phyloP scores from a whole-genome alignment of 2,329 filamentous ascomycete genomes.

The Coleophoma eucalyptorum region DNA sequence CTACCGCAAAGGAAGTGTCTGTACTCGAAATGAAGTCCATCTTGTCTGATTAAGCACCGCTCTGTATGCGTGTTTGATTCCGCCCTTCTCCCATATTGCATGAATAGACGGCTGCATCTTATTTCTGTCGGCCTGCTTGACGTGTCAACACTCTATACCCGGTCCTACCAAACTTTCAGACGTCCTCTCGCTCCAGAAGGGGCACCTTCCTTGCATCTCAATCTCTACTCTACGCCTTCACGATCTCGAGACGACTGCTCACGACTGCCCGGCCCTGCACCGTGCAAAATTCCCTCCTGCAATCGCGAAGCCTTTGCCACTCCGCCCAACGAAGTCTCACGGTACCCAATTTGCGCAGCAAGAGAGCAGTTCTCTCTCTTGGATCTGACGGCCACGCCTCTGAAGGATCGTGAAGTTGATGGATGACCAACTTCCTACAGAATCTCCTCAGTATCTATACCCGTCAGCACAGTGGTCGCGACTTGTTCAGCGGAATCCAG shows the following conservation, averaged over 20 bases:
- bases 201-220: conserved; percentile 3
- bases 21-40: too few species aligned
- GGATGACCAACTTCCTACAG: conserved; percentile 26
- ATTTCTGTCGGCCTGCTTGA: not conserved
- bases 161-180: conserved; percentile 1
- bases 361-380: too few species aligned
- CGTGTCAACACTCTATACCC: not conserved
- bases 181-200: conserved; percentile 16
- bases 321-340: too few species aligned
- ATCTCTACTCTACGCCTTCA: not conserved
- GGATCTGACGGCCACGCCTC: conserved; percentile 9
- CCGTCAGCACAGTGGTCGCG: conserved; percentile 29
- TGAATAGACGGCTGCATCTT: not conserved
- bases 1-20: too few species aligned
- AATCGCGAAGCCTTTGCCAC: too few species aligned
- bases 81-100: not conserved
- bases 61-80: too few species aligned
- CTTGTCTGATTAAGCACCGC: too few species aligned
- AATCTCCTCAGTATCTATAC: conserved; percentile 30
- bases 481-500: conserved; percentile 29
- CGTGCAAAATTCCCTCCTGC: too few species aligned
- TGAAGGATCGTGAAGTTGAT: conserved; percentile 25
- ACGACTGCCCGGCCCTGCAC: not conserved
- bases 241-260: not conserved
- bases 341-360: too few species aligned